Conservation (phyloP, 2,329 filamentous ascomycete species). For the Fusarium sp. region DNA sequence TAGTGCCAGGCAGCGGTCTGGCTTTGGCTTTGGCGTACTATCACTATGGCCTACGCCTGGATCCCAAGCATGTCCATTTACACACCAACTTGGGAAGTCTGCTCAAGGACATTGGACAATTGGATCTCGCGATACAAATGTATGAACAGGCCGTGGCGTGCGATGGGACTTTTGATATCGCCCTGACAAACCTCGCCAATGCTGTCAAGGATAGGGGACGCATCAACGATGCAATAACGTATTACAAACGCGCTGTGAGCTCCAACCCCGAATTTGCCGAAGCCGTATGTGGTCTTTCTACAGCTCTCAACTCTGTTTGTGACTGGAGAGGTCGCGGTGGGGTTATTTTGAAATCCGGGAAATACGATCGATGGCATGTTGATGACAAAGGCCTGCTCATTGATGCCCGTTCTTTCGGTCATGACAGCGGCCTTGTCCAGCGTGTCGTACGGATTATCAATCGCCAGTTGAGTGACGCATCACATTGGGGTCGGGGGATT, state of each 20-base stretch:
- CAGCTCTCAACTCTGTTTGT: slow-evolving; percentile 95
- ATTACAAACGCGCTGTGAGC: slow-evolving; percentile 88
- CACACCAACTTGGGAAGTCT: slow-evolving; percentile 97
- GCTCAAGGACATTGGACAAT: slow-evolving; percentile 93
- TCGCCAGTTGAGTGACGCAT: slow-evolving; percentile 86
- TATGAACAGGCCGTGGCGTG: slow-evolving; percentile 94
- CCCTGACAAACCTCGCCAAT: slow-evolving; percentile 93
- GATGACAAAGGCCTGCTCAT: slow-evolving; percentile 82
- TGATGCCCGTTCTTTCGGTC: slow-evolving; percentile 70
- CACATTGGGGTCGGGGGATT: slow-evolving; percentile 81
- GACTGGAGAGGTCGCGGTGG: slow-evolving; percentile 92
- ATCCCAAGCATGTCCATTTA: slow-evolving; percentile 89
- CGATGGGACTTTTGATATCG: slow-evolving; percentile 95
- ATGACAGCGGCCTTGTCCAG: slow-evolving; percentile 82
- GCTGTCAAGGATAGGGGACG: slow-evolving; percentile 96
- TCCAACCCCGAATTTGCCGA: slow-evolving; percentile 97
- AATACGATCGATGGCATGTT: slow-evolving; percentile 91
- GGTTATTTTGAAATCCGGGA: slow-evolving; percentile 75
- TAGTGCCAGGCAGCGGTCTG: slow-evolving; percentile 85
- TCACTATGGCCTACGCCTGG: slow-evolving; percentile 88
- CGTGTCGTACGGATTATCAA: slow-evolving; percentile 90
- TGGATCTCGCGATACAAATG: slow-evolving; percentile 93
- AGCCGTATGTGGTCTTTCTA: slow-evolving; percentile 93
- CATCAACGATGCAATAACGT: slow-evolving; percentile 88
- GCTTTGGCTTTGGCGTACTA: slow-evolving; percentile 92